phyloP scores from a whole-genome alignment of 345 rosid species.

The Rhizophora apiculata region DNA sequence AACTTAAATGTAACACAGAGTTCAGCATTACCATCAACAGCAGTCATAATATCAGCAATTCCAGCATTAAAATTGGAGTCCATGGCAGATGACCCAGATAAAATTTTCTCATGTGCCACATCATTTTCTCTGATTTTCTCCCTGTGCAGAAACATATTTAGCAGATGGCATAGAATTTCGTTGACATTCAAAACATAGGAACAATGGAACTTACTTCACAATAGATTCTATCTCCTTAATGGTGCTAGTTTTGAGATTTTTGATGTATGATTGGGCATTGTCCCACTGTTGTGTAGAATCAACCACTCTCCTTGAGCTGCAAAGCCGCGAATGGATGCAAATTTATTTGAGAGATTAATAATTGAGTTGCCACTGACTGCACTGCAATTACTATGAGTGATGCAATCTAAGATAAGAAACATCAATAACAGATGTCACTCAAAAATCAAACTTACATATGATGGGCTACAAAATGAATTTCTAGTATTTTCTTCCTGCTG shows the following conservation, averaged over 20 bases:
- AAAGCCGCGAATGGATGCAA: constrained; percentile 16
- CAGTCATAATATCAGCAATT: constrained; percentile 35
- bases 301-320: constrained; percentile 52
- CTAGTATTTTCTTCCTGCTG: no score
- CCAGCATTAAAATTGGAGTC: constrained; percentile 43
- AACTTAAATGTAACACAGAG: background rate
- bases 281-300: constrained; percentile 56
- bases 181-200: background rate
- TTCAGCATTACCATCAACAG: constrained; percentile 52
- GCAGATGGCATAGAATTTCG: background rate
- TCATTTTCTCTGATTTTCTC: constrained; percentile 37
- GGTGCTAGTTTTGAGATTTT: constrained; percentile 29
- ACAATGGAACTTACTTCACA: constrained; percentile 29
- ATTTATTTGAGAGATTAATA: background rate
- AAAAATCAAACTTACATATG: no score
- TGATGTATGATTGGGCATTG: constrained; percentile 36
- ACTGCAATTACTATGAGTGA: background rate
- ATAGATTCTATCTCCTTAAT: constrained; percentile 34
- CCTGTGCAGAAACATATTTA: constrained; percentile 32
- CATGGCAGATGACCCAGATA: constrained; percentile 41
- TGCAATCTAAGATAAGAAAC: background rate
- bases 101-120: constrained; percentile 38
- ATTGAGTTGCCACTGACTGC: background rate
- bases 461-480: no score
- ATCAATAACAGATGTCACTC: no score